phyloP scores from a whole-genome alignment of 2,329 filamentous ascomycete genomes.

The Moelleriella libera region DNA sequence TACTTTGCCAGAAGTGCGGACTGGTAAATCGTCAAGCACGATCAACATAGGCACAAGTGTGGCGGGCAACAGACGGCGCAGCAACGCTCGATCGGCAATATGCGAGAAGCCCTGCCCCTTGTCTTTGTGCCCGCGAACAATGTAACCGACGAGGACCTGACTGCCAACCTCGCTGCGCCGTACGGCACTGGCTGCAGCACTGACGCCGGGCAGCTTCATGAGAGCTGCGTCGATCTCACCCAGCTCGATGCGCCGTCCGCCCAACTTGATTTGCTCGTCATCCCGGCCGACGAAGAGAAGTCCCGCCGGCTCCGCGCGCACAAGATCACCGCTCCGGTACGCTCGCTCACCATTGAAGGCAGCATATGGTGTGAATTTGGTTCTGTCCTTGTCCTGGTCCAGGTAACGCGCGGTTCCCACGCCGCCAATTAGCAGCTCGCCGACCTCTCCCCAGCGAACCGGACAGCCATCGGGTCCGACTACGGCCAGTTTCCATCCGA shows the following conservation, averaged over 20 bases:
- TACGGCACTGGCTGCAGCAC: constrained; percentile 7
- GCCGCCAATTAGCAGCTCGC: constrained; percentile 9
- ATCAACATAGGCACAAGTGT: constrained; percentile 9
- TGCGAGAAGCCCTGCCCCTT: not conserved
- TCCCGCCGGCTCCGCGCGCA: constrained; percentile 8
- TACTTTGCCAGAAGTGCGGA: constrained; percentile 10
- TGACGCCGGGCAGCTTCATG: constrained; percentile 8
- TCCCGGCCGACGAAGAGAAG: constrained; percentile 10
- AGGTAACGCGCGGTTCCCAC: constrained; percentile 8
- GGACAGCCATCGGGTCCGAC: constrained; percentile 25
- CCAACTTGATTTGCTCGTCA: constrained; percentile 14
- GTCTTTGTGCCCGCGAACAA: constrained; percentile 4
- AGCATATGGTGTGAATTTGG: constrained; percentile 5
- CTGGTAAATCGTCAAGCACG: constrained; percentile 6
- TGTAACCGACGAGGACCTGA: constrained; percentile 9
- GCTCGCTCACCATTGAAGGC: constrained; percentile 7
- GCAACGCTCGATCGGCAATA: constrained; percentile 1
- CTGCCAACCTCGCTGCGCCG: constrained; percentile 8
- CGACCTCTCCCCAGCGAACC: constrained; percentile 16
- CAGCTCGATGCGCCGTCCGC: constrained; percentile 12
- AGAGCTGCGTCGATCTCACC: constrained; percentile 12
- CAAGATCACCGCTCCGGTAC: constrained; percentile 11
- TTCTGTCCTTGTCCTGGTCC: constrained; percentile 6
- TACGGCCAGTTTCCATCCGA: constrained; percentile 8
- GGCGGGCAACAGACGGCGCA: constrained; percentile 6